Percentiles rank a stretch among this genome's conserved stretches.
Conservation (phyloP, 129 eudicot genomes). For the Centaurea solstitialis region DNA sequence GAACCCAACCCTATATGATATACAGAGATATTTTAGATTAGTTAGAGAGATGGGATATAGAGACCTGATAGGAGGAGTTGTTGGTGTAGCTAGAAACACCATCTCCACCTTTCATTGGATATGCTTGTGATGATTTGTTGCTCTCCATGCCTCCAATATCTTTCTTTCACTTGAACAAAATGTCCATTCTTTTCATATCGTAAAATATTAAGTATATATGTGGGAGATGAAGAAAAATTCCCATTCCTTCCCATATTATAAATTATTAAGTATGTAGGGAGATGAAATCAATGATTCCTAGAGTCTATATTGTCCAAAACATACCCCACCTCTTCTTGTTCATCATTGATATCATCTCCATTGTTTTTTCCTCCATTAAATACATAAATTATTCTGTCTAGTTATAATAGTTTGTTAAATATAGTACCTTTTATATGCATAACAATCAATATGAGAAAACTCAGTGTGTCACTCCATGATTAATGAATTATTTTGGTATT, state of each 20-base stretch:
- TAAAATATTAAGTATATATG: not conserved
- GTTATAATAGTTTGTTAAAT: not conserved
- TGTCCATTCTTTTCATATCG: not conserved
- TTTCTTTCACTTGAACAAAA: not conserved
- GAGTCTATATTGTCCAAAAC: no score
- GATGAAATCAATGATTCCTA: not conserved
- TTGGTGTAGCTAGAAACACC: slow-evolving; percentile 40
- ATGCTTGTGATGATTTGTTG: slow-evolving; percentile 19
- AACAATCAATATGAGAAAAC: no score
- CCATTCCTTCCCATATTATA: not conserved
- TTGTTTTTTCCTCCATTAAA: not conserved
- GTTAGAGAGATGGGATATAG: not conserved
- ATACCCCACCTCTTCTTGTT: not conserved
- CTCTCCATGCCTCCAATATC: slow-evolving; percentile 17
- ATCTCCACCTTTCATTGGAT: slow-evolving; percentile 45
- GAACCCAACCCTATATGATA: no score
- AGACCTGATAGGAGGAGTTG: slow-evolving; percentile 47
- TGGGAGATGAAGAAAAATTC: not conserved
- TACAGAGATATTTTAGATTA: no score
- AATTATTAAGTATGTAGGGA: not conserved
- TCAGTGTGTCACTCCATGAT: no score
- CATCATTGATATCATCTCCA: not conserved
- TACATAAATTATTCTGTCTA: not conserved
- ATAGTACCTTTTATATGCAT: no score
- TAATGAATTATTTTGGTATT: no score